A percentile compares a stretch with the other conserved stretches of the same genome.
Evolutionary conservation across 2,329 filamentous ascomycete genomes (phyloP).

Genomic region (Penicillium sp.): DNA sequence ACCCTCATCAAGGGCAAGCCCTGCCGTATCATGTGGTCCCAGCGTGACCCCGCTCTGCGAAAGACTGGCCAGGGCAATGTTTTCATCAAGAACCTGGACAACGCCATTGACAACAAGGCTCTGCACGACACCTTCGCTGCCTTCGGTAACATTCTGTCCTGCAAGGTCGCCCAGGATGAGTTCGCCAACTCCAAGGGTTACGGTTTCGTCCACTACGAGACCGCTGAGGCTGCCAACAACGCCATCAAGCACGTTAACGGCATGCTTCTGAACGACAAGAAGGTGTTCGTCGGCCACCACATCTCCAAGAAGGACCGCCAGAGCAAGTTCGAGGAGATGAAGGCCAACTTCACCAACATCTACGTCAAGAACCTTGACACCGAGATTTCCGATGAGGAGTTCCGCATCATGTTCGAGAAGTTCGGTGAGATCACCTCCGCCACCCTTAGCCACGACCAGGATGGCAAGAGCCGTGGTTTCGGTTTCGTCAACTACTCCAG

Average conservation of each 20-base stretch:
- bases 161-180: conserved; percentile 99
- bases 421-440: conserved; percentile 95
- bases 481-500: conserved; percentile 95
- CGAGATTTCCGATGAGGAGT: conserved; percentile 88
- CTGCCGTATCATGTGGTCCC: conserved; percentile 99
- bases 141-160: conserved; percentile 98
- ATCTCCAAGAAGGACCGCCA: conserved; percentile 99
- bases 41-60: conserved; percentile 96
- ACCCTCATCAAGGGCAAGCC: conserved; percentile 98
- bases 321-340: conserved; percentile 99
- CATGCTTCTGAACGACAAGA: conserved; percentile 99
- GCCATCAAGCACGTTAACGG: conserved; percentile 99
- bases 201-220: conserved; percentile 99
- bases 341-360: conserved; percentile 99
- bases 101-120: conserved; percentile 99
- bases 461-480: conserved; percentile 93
- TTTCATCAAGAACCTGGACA: conserved; percentile 99
- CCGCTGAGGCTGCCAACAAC: conserved; percentile 90
- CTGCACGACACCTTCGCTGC: conserved; percentile 98
- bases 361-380: conserved; percentile 97
- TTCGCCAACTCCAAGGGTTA: conserved; percentile 96
- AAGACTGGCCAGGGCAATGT: conserved; percentile 99
- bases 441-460: conserved; percentile 82
- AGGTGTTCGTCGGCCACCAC: conserved; percentile 98
- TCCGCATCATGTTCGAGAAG: conserved; percentile 88